These are phyloP conservation scores for Suhomyces kunorum DNA, from an alignment of 1,139 yeast species.

Conservation along the genomic window DNA sequence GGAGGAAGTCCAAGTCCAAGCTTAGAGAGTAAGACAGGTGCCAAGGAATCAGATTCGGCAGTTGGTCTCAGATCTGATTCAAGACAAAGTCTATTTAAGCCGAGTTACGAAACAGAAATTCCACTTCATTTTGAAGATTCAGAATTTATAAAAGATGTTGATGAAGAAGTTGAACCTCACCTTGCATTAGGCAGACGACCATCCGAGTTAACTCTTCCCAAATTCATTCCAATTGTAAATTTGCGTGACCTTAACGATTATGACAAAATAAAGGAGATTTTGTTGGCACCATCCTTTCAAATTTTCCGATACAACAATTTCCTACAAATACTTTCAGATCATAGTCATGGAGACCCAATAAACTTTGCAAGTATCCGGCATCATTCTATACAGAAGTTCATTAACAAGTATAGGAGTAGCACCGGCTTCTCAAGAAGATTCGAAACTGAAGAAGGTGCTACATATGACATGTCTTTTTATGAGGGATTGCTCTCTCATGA, in stretches of 20 bases:
- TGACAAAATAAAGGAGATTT: slow-evolving; percentile 23
- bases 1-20: slow-evolving; percentile 9
- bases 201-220: slow-evolving; percentile 10
- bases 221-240: slow-evolving; percentile 28
- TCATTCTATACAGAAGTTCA: slow-evolving; percentile 40
- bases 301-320: slow-evolving; percentile 37
- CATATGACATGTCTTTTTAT: slow-evolving; percentile 25
- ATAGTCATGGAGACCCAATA: slow-evolving; percentile 42
- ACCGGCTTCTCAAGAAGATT: slow-evolving; percentile 2
- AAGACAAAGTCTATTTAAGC: slow-evolving; percentile 7
- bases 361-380: slow-evolving; percentile 43
- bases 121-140: slow-evolving; percentile 6
- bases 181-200: slow-evolving; percentile 3
- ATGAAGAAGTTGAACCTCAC: slow-evolving; percentile 4
- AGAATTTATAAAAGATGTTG: neutral
- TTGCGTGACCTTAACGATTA: slow-evolving; percentile 30
- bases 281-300: slow-evolving; percentile 36
- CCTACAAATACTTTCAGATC: slow-evolving; percentile 34
- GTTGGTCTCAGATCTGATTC: neutral
- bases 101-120: slow-evolving; percentile 12
- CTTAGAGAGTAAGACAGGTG: neutral
- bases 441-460: slow-evolving; percentile 10
- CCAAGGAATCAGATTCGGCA: neutral
- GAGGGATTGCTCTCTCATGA: slow-evolving; percentile 40
- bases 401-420: slow-evolving; percentile 20